Evolutionary conservation across 108 stramenopile species (phyloP).

Genomic region (Cyclostephanos tholiformis): DNA sequence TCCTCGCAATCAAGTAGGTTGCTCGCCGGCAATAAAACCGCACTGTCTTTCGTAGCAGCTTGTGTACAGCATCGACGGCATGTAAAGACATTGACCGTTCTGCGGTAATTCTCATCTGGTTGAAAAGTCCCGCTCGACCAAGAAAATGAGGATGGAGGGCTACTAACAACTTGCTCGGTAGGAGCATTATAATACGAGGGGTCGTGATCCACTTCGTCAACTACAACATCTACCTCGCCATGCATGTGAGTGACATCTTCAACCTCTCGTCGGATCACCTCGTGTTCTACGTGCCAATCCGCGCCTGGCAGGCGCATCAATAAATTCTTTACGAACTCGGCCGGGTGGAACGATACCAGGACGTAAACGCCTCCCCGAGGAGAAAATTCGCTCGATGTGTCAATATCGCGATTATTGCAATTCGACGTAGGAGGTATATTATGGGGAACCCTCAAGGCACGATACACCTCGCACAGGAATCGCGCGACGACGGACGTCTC

Average conservation of each 20-base stretch:
- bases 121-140: constrained; percentile 53
- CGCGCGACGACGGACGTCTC: constrained; percentile 60
- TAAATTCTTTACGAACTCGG: constrained; percentile 60
- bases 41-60: neutral
- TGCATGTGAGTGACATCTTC: constrained; percentile 41
- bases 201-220: constrained; percentile 5
- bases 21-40: neutral
- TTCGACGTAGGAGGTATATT: too few species aligned
- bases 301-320: constrained; percentile 72
- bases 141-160: constrained; percentile 19
- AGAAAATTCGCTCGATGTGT: neutral
- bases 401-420: neutral
- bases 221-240: neutral
- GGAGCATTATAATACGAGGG: neutral
- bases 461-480: constrained; percentile 68
- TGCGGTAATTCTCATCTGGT: constrained; percentile 57
- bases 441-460: constrained; percentile 47
- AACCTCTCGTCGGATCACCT: constrained; percentile 63
- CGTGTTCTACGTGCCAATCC: constrained; percentile 59
- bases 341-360: constrained; percentile 74
- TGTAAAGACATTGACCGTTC: constrained; percentile 57
- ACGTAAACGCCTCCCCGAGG: constrained; percentile 63
- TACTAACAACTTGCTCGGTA: neutral
- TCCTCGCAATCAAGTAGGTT: constrained; percentile 42
- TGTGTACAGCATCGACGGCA: constrained; percentile 32